phyloP scores from a whole-genome alignment of 139 green algal species.

The Coelastrella sp. region DNA sequence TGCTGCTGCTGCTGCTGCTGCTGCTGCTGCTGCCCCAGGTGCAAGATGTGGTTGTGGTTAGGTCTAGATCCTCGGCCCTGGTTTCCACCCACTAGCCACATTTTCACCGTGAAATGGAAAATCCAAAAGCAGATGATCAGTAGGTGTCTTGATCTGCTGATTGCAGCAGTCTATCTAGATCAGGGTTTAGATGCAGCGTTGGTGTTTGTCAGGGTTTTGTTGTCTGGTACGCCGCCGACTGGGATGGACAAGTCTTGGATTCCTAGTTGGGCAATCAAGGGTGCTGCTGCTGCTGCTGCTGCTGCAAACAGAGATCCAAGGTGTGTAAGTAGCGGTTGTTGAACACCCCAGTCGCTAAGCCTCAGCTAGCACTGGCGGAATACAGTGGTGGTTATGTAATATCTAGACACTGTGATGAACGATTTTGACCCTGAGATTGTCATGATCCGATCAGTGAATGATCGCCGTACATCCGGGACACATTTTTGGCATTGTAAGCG shows the following conservation, averaged over 20 bases:
- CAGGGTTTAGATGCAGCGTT: neutral
- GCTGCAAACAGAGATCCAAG: too few species aligned
- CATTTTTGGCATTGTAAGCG: too few species aligned
- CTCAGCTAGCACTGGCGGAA: too few species aligned
- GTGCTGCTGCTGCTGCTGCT: neutral
- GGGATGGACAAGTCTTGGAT: constrained; percentile 1
- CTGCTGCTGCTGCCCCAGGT: constrained; percentile 10
- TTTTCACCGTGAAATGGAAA: neutral
- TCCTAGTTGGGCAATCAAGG: neutral
- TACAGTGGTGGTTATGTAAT: too few species aligned
- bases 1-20: neutral
- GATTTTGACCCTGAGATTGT: too few species aligned
- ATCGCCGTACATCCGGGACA: too few species aligned
- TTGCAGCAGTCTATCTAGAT: constrained; percentile 19
- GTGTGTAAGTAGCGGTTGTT: too few species aligned
- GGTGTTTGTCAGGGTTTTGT: neutral
- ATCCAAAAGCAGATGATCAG: neutral
- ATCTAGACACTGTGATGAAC: too few species aligned
- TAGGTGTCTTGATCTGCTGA: constrained; percentile 7
- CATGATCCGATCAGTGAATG: too few species aligned
- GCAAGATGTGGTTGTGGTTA: constrained; percentile 29
- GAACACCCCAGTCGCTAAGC: too few species aligned
- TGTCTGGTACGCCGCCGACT: constrained; percentile 1
- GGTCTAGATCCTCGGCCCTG: neutral
- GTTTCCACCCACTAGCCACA: neutral